Conservation (phyloP, 2,329 filamentous ascomycete species). For the Blastomyces silverae region DNA sequence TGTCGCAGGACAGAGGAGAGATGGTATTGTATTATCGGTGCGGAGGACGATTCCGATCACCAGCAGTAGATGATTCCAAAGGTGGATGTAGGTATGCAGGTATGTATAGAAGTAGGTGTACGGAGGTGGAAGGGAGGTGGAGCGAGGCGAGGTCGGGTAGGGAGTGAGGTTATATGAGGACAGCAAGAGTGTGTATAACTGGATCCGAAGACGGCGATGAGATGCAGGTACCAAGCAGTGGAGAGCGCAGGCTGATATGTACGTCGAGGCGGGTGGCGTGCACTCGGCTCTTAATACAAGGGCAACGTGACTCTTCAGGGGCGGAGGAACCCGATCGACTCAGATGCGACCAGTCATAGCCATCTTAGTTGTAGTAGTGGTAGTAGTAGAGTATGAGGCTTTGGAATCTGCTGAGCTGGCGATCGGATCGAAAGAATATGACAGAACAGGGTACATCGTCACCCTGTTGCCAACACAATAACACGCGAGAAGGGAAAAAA, state of each 20-base stretch:
- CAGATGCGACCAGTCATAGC: slow-evolving; percentile 13
- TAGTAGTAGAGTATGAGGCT: background rate
- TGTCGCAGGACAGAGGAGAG: slow-evolving; percentile 5
- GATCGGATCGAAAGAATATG: slow-evolving; percentile 18
- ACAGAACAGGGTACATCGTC: slow-evolving; percentile 17
- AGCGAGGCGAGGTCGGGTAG: background rate
- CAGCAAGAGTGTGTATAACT: background rate
- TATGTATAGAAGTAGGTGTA: background rate
- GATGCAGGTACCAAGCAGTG: slow-evolving; percentile 20
- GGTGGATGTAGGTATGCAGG: background rate
- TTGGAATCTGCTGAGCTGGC: slow-evolving; percentile 19
- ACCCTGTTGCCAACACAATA: slow-evolving; percentile 10
- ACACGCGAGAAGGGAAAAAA: background rate
- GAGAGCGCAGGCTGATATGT: slow-evolving; percentile 16
- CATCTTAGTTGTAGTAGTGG: background rate
- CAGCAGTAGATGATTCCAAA: slow-evolving; percentile 10
- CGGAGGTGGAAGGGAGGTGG: background rate
- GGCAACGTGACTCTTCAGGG: slow-evolving; percentile 19
- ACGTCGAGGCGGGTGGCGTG: slow-evolving; percentile 15
- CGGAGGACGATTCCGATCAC: slow-evolving; percentile 12
- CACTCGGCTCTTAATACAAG: slow-evolving; percentile 14
- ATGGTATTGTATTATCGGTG: background rate
- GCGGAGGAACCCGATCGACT: slow-evolving; percentile 15
- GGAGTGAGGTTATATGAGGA: slow-evolving; percentile 3
- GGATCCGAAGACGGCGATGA: slow-evolving; percentile 2